Evolutionary conservation across 2,329 filamentous ascomycete species (phyloP).

Genomic region (Pseudocercospora crystallina): DNA sequence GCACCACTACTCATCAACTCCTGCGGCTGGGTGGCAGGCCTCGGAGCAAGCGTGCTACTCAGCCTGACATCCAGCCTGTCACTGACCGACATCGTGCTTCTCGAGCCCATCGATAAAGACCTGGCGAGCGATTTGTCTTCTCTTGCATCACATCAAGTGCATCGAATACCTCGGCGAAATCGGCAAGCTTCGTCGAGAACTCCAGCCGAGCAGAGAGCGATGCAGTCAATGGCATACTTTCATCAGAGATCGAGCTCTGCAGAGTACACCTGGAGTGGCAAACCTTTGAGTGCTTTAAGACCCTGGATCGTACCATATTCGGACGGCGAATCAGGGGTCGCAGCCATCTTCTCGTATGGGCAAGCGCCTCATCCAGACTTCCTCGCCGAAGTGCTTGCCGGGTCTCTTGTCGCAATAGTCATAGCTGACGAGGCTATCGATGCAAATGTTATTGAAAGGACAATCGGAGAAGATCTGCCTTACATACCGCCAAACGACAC

Average conservation of each 20-base stretch:
- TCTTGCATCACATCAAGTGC: slow-evolving; percentile 35
- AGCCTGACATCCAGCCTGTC: slow-evolving; percentile 56
- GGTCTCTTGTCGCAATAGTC: slow-evolving; percentile 65
- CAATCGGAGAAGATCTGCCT: slow-evolving; percentile 58
- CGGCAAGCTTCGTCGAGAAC: slow-evolving; percentile 59
- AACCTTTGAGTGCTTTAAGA: slow-evolving; percentile 55
- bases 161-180: slow-evolving; percentile 59
- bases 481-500: slow-evolving; percentile 58
- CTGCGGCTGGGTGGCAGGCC: slow-evolving; percentile 70
- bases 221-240: slow-evolving; percentile 81
- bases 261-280: slow-evolving; percentile 49
- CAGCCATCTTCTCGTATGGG: slow-evolving; percentile 68
- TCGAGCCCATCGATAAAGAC: slow-evolving; percentile 63
- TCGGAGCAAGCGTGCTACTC: slow-evolving; percentile 64
- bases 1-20: slow-evolving; percentile 70
- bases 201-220: slow-evolving; percentile 64
- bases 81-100: slow-evolving; percentile 65
- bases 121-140: slow-evolving; percentile 34
- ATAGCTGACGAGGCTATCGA: slow-evolving; percentile 45
- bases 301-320: slow-evolving; percentile 66
- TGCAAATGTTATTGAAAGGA: slow-evolving; percentile 36
- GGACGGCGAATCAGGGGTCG: slow-evolving; percentile 53
- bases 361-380: slow-evolving; percentile 60
- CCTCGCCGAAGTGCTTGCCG: slow-evolving; percentile 66
- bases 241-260: slow-evolving; percentile 44